Evolutionary conservation across 352 stramenopile genomes (phyloP).

Genomic region (Pythium dissotocum): DNA sequence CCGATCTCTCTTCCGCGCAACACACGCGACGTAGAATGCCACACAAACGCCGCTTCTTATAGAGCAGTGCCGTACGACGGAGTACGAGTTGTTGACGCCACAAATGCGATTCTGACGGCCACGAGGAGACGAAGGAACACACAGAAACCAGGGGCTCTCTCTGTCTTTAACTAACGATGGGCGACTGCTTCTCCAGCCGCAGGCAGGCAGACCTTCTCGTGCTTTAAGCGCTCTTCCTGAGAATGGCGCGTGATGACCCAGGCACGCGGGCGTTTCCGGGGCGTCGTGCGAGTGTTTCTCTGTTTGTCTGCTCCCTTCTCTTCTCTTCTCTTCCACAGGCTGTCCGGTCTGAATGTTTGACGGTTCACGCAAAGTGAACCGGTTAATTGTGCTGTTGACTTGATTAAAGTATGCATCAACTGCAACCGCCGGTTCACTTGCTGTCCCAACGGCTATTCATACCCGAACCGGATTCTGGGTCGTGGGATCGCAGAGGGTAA

Average conservation of each 20-base stretch:
- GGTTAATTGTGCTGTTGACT: conserved; percentile 5
- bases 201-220: not conserved
- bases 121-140: not conserved
- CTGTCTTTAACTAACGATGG: not conserved
- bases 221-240: not conserved
- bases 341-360: not conserved
- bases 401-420: conserved; percentile 12
- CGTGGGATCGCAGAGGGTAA: not conserved
- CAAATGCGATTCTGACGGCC: not conserved
- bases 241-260: not conserved
- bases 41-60: not conserved
- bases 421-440: conserved; percentile 9
- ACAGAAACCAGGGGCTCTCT: not conserved
- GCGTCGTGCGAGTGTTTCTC: not conserved
- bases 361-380: conserved; percentile 19
- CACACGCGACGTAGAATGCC: not conserved
- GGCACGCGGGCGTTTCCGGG: not conserved
- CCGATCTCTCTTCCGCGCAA: not conserved
- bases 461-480: not conserved
- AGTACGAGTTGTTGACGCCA: not conserved
- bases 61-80: not conserved
- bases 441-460: not conserved
- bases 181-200: not conserved
- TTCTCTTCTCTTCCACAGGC: conserved; percentile 2
- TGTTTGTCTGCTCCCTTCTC: not conserved